phyloP scores from a whole-genome alignment of 306 rosid species.

The Quercus wislizeni region DNA sequence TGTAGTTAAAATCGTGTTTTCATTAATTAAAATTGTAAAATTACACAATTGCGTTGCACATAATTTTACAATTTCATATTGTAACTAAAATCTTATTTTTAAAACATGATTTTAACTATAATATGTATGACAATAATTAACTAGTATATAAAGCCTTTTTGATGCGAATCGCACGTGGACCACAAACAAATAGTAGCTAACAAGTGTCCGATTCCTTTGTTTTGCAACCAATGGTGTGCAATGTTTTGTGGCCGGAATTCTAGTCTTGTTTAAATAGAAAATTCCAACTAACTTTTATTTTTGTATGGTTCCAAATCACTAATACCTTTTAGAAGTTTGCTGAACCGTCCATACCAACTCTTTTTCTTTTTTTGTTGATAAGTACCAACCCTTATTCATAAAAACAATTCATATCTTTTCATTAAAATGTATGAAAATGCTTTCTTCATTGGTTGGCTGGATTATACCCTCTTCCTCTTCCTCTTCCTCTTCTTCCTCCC shows the following conservation, averaged over 20 bases:
- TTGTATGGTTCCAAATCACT: neutral
- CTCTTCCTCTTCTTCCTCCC: conserved; percentile 14
- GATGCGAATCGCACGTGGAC: too few species aligned
- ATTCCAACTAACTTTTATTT: neutral
- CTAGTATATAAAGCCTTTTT: too few species aligned
- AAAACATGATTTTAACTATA: too few species aligned
- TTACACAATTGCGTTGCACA: too few species aligned
- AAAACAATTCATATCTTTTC: neutral
- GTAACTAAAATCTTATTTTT: too few species aligned
- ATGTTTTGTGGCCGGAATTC: neutral
- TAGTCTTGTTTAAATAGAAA: neutral
- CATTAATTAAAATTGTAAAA: too few species aligned
- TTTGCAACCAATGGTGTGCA: neutral
- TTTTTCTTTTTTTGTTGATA: neutral
- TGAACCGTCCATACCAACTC: neutral
- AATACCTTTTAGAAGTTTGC: neutral
- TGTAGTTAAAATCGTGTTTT: too few species aligned
- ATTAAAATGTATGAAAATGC: neutral
- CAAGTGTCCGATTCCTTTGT: neutral
- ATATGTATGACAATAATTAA: too few species aligned
- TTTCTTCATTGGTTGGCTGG: conserved; percentile 3
- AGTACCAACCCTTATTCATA: neutral
- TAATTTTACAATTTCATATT: too few species aligned
- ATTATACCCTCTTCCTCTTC: neutral
- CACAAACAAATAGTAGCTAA: too few species aligned